Evolutionary conservation across 139 green algal species (phyloP).

Genomic region (Volvox africanus): DNA sequence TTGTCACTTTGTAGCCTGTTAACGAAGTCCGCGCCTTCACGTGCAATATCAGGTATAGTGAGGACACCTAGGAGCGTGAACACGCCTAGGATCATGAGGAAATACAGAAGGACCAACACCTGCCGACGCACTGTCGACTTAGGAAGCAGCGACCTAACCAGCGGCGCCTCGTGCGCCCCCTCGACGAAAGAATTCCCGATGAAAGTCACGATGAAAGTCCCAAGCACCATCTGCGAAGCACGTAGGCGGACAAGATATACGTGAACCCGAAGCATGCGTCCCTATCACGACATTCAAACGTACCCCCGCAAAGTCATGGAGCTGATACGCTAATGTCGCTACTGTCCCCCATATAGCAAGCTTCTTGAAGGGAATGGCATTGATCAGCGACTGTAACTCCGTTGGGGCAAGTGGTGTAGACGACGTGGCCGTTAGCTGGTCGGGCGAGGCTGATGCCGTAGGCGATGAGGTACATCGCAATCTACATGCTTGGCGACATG

Average conservation of each 20-base stretch:
- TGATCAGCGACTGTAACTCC: slow-evolving; percentile 71
- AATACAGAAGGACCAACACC: slow-evolving; percentile 86
- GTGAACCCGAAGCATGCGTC: neutral
- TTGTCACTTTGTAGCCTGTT: slow-evolving; percentile 90
- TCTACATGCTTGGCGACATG: neutral
- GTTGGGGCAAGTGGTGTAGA: neutral
- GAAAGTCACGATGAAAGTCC: slow-evolving; percentile 92
- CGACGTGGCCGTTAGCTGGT: neutral
- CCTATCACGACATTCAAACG: neutral
- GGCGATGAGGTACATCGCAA: slow-evolving; percentile 7
- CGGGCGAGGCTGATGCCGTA: neutral
- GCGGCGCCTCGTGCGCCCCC: slow-evolving; percentile 43
- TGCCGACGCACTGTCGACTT: slow-evolving; percentile 54
- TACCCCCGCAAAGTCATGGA: slow-evolving; percentile 93
- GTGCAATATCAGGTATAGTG: slow-evolving; percentile 91
- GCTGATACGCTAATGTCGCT: slow-evolving; percentile 67
- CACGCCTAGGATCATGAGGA: slow-evolving; percentile 80
- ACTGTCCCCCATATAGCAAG: slow-evolving; percentile 77
- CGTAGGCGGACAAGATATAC: too few species aligned
- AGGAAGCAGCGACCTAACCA: slow-evolving; percentile 49
- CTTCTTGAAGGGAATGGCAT: slow-evolving; percentile 79
- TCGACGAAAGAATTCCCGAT: slow-evolving; percentile 88
- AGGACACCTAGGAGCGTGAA: slow-evolving; percentile 82
- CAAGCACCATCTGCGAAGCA: slow-evolving; percentile 86
- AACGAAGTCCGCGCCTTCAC: slow-evolving; percentile 90